Percentiles rank a stretch among this genome's conserved stretches.
Evolutionary conservation across 2,329 filamentous ascomycete species (phyloP).

Genomic region (Biscogniauxia sp.): DNA sequence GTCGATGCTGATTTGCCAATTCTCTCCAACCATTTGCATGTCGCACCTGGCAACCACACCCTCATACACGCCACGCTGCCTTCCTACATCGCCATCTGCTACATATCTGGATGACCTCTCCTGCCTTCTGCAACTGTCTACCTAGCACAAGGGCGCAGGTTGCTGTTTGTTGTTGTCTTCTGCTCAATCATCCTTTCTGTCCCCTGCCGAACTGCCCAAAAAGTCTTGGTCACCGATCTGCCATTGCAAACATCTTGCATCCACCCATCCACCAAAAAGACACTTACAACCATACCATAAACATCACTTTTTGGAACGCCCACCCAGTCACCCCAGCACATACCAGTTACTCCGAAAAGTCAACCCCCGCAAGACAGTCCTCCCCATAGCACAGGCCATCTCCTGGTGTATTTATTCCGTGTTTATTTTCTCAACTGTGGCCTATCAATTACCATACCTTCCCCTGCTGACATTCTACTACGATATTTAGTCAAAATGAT

Average conservation of each 20-base stretch:
- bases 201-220: neutral
- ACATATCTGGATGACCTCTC: neutral
- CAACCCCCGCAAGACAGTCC: neutral
- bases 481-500: conserved; percentile 42
- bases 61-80: neutral
- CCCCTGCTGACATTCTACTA: conserved; percentile 12
- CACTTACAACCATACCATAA: conserved; percentile 3
- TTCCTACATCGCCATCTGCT: neutral
- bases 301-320: conserved; percentile 19
- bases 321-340: conserved; percentile 2
- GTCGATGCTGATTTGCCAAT: neutral
- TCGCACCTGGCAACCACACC: neutral
- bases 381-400: neutral
- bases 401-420: neutral
- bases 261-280: neutral
- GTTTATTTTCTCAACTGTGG: conserved; percentile 3
- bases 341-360: neutral
- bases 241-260: neutral
- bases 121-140: neutral
- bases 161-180: neutral
- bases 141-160: neutral
- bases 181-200: neutral
- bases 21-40: neutral
- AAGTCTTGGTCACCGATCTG: neutral
- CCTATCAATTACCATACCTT: neutral